phyloP scores from a whole-genome alignment of 371 early-diverging fungal species.

The Syncephalastrum sp. region DNA sequence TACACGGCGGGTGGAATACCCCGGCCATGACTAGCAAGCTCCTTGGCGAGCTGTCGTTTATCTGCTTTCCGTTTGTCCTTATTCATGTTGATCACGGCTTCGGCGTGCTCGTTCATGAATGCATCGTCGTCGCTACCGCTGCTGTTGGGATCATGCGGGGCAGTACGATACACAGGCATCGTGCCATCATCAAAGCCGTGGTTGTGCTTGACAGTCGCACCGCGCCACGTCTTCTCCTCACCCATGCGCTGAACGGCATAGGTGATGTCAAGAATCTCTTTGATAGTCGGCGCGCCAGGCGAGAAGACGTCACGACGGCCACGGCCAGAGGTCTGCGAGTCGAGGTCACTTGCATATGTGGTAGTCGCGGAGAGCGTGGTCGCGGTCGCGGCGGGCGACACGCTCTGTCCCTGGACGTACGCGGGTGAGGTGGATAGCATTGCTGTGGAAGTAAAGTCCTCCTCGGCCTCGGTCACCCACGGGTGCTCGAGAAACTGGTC shows the following conservation, averaged over 20 bases:
- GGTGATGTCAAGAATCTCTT: conserved; percentile 61
- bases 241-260: conserved; percentile 63
- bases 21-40: conserved; percentile 6
- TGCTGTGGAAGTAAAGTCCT: not conserved
- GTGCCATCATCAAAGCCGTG: too few relatives aligned
- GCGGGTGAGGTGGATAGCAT: not conserved
- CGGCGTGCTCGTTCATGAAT: conserved; percentile 7
- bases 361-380: conserved; percentile 5
- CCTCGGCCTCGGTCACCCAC: conserved; percentile 56
- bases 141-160: too few relatives aligned
- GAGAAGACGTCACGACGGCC: conserved; percentile 29
- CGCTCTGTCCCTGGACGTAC: conserved; percentile 2
- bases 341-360: conserved; percentile 26
- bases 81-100: conserved; percentile 7
- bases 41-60: not conserved
- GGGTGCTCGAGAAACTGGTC: conserved; percentile 78
- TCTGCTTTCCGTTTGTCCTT: not conserved
- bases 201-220: not conserved
- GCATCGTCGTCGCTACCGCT: conserved; percentile 7
- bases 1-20: conserved; percentile 5
- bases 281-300: conserved; percentile 54
- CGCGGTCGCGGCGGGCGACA: not conserved
- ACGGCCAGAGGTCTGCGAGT: conserved; percentile 12
- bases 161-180: too few relatives aligned
- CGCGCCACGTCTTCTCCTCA: conserved; percentile 41